Conservation (phyloP, 768 basidiomycete genomes). For the Harrya chromipes region DNA sequence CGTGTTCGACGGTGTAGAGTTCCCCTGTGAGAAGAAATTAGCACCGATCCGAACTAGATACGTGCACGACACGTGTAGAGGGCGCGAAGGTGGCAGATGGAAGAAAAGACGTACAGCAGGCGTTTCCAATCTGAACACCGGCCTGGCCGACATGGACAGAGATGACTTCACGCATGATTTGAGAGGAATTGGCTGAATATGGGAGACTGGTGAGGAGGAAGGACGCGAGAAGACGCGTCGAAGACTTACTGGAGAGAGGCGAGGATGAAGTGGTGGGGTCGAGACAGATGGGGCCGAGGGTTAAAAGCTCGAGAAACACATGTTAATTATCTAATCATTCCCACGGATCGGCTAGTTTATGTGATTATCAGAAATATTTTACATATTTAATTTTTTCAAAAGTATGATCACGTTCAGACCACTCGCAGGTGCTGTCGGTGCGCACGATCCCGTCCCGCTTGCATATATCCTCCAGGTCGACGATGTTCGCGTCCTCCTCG, state of each 20-base stretch:
- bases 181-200: conserved; percentile 8
- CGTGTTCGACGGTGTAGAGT: conserved; percentile 98
- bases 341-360: conserved; percentile 21
- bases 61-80: conserved; percentile 14
- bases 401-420: conserved; percentile 94
- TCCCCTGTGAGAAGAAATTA: conserved; percentile 64
- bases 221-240: conserved; percentile 31
- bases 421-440: conserved; percentile 78
- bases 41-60: neutral
- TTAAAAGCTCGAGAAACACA: conserved; percentile 39
- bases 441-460: conserved; percentile 59
- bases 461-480: conserved; percentile 91
- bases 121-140: conserved; percentile 96
- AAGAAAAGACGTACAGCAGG: conserved; percentile 77
- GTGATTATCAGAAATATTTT: neutral
- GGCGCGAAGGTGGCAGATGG: neutral
- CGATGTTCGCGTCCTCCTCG: conserved; percentile 88
- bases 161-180: conserved; percentile 91
- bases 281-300: conserved; percentile 36
- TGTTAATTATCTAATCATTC: conserved; percentile 33
- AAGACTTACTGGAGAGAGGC: conserved; percentile 28
- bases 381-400: neutral
- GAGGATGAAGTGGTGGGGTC: conserved; percentile 28
- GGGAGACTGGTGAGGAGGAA: neutral
- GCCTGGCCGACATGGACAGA: conserved; percentile 99